A percentile compares a stretch with the other conserved stretches of the same genome.
Conservation (phyloP, 805 yeast genomes). For the Yamadazyma insecticola region DNA sequence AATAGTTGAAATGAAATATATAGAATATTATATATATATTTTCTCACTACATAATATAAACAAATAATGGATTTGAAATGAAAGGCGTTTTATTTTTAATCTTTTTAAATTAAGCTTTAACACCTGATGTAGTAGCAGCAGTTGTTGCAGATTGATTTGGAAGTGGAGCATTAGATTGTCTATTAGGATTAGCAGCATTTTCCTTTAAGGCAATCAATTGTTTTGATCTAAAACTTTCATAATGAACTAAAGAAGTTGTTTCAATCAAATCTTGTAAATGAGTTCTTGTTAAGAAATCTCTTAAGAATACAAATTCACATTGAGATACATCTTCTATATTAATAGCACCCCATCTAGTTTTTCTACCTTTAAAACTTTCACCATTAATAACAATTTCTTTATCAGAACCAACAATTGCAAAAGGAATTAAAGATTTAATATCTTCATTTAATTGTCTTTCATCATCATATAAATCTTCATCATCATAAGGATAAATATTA, state of each 20-base stretch:
- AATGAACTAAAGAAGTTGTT: constrained; percentile 81
- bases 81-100: too few relatives aligned
- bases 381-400: constrained; percentile 72
- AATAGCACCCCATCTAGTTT: constrained; percentile 90
- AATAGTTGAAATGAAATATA: too few relatives aligned
- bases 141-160: too few relatives aligned
- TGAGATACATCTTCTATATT: constrained; percentile 92
- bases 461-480: constrained; percentile 62
- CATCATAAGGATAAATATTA: constrained; percentile 80
- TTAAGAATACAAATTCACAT: constrained; percentile 90
- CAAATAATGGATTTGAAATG: too few relatives aligned
- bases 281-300: constrained; percentile 92
- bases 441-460: constrained; percentile 71
- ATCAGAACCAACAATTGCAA: constrained; percentile 92
- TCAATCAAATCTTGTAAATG: constrained; percentile 95
- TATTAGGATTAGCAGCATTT: constrained; percentile 56
- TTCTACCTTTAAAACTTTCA: constrained; percentile 79
- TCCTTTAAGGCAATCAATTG: constrained; percentile 93
- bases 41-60: too few relatives aligned
- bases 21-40: too few relatives aligned
- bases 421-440: constrained; percentile 74
- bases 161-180: constrained; percentile 25
- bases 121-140: too few relatives aligned
- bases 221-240: constrained; percentile 89
- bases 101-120: too few relatives aligned